Conservation (phyloP, 331 rosid genomes). For the Dryas integrifolia region DNA sequence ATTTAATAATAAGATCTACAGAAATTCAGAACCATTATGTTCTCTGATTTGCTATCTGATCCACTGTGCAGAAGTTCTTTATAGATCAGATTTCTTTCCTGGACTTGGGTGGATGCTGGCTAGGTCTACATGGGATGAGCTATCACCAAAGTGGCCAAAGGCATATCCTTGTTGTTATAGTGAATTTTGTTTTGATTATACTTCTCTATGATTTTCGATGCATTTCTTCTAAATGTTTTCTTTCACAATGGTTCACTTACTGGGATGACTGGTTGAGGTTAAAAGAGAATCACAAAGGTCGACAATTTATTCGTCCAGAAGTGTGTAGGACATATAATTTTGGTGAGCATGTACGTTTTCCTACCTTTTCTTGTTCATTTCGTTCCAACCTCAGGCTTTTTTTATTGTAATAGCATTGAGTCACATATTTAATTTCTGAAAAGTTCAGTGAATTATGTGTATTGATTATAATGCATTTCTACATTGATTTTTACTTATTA, state of each 20-base stretch:
- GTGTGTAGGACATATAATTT: constrained; percentile 96
- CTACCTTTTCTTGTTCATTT: constrained; percentile 15
- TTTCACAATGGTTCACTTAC: constrained; percentile 77
- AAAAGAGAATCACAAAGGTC: constrained; percentile 77
- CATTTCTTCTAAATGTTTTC: constrained; percentile 42
- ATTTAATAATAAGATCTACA: neutral
- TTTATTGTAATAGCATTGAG: neutral
- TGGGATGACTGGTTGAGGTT: constrained; percentile 99
- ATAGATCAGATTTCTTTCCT: constrained; percentile 95
- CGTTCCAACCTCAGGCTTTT: neutral
- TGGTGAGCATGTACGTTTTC: constrained; percentile 80
- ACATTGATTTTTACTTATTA: neutral
- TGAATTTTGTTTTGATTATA: constrained; percentile 11
- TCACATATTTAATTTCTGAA: neutral
- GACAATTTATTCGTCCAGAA: constrained; percentile 94
- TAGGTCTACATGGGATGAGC: constrained; percentile 88
- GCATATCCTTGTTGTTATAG: constrained; percentile 79
- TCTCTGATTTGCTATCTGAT: constrained; percentile 25
- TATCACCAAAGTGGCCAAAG: constrained; percentile 97
- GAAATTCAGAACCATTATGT: neutral
- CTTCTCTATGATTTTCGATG: constrained; percentile 17
- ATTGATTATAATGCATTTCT: neutral
- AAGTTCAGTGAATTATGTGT: neutral
- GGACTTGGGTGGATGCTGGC: constrained; percentile 96
- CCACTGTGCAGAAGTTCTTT: constrained; percentile 65